Percentiles rank a stretch among this genome's conserved stretches.
Evolutionary conservation across 495 filamentous ascomycete genomes (phyloP).

Genomic region (Lepraria neglecta): DNA sequence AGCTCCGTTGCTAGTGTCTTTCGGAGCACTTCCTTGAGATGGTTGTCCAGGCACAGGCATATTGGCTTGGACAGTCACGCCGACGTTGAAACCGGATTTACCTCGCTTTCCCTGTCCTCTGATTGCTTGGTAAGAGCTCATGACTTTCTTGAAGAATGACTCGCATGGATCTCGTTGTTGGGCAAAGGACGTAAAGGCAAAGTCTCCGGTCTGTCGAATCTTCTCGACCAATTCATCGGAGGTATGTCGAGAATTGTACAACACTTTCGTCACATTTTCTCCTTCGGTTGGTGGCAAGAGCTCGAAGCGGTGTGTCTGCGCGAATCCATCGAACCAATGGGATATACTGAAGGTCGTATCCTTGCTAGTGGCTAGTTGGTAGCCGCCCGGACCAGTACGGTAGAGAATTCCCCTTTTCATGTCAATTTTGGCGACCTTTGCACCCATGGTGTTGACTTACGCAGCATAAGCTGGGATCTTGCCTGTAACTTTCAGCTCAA

Average conservation of each 20-base stretch:
- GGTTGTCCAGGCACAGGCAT: constrained; percentile 16
- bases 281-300: constrained; percentile 39
- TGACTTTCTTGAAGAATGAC: constrained; percentile 25
- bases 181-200: constrained; percentile 19
- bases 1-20: neutral
- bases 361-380: constrained; percentile 49
- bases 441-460: neutral
- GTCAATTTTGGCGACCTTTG: neutral
- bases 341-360: constrained; percentile 49
- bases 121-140: constrained; percentile 16
- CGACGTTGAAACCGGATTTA: constrained; percentile 12
- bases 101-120: neutral
- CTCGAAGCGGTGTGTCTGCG: constrained; percentile 68
- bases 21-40: constrained; percentile 21
- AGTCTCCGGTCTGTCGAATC: constrained; percentile 16
- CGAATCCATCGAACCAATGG: constrained; percentile 80
- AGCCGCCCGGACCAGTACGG: constrained; percentile 63
- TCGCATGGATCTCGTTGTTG: constrained; percentile 27
- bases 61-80: constrained; percentile 21
- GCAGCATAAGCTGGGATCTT: constrained; percentile 47
- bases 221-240: constrained; percentile 20
- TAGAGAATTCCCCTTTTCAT: constrained; percentile 52
- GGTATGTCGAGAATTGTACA: constrained; percentile 60
- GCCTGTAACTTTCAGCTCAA: constrained; percentile 46
- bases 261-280: constrained; percentile 39